Evolutionary conservation across 306 rosid genomes (phyloP).

Genomic region (Vigna reflexopilosa): DNA sequence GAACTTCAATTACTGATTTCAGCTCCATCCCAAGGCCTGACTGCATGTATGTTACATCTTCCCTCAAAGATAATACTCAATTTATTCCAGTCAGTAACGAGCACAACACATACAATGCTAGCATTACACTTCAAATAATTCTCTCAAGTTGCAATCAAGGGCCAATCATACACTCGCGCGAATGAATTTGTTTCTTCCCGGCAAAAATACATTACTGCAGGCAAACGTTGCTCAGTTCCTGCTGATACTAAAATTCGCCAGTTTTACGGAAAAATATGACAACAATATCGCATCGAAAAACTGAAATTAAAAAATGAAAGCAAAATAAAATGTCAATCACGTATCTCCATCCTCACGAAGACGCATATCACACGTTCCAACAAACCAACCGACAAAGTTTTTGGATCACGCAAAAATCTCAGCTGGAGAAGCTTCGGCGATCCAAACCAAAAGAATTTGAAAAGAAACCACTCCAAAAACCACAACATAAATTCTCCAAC

Average conservation of each 20-base stretch:
- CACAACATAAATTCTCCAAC: conserved; percentile 15
- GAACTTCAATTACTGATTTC: conserved; percentile 19
- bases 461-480: conserved; percentile 17
- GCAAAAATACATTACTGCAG: not conserved
- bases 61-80: not conserved
- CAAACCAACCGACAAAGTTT: not conserved
- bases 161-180: not conserved
- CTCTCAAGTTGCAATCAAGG: conserved; percentile 21
- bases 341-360: not conserved
- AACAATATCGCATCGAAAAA: not conserved
- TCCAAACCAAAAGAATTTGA: conserved; percentile 10
- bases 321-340: conserved; percentile 26
- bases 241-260: conserved; percentile 3
- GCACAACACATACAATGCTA: conserved; percentile 9
- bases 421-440: conserved; percentile 17
- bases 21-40: conserved; percentile 1
- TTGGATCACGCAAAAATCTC: conserved; percentile 23
- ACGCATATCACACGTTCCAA: conserved; percentile 10
- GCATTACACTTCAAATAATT: conserved; percentile 3
- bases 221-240: not conserved
- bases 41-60: not conserved
- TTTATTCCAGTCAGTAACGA: conserved; percentile 1
- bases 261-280: not conserved
- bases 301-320: conserved; percentile 27
- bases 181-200: not conserved